Base-by-base conservation (phyloP, 2,329 filamentous ascomycete genomes). In the Ampelomyces quisqualis region DNA sequence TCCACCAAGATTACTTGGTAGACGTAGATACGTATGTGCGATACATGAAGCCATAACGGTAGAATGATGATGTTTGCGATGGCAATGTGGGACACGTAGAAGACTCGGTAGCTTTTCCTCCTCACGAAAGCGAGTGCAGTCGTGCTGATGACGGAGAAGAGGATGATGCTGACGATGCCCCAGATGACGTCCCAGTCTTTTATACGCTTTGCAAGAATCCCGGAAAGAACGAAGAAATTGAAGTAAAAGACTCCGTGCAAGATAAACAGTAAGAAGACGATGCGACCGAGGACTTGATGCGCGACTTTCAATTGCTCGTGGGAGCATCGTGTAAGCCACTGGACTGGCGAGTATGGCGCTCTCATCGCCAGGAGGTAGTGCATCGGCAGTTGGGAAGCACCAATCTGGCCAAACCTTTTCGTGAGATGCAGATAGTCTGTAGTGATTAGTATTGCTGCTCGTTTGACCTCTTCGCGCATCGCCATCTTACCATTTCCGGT, bases 371-470 rank as follows among this genome's bases (percentile, higher is more conserved):
- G 72, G 5, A 82, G 69, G 41, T 81, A 79, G 39, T 82, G 79
- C 2, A 82, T 59, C 1, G 81, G 81, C 1, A 70, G 59, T 51
- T 84, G 81, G 7, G 80, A 82, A 5, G 79, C 71, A 15, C 71
- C 78, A 34, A 83, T 72, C 32, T 79, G 78, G 13, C 77, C 80
- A 38, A 84, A 72, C 4, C 80, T 75, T 64, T 82, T 83, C 17
- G 81, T 83, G 17, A 84, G 65, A 59, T 84, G 81, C 20, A 83
- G 70, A 41, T 83, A 84, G 60, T 84, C 80, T 81, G 35, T 3
- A 20, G 5, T 19, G 18, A 23, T 49, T 15, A 44, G 37, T 27
- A 35, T 19, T 3, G 10, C 9, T 14, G 13, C n/a, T n/a, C 15
- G 15, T 9, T 6, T 17, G 9, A 19, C 19, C n/a, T n/a, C n/a